Conservation (phyloP, 352 stramenopile genomes). For the Globisporangium lucens region DNA sequence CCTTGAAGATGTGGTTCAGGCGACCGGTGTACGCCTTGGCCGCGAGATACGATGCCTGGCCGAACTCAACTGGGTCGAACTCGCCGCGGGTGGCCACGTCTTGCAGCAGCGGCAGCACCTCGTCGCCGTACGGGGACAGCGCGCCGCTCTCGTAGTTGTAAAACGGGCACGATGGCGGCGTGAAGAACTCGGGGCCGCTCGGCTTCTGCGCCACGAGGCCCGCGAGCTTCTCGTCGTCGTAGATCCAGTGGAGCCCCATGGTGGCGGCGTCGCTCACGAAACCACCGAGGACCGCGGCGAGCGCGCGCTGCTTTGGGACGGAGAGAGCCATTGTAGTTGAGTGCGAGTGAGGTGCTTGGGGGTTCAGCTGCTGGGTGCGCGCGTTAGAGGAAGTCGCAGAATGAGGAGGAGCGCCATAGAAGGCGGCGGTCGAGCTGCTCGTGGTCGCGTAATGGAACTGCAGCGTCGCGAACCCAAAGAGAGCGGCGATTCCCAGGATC, state of each 20-base stretch:
- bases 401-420: background rate
- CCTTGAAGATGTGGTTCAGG: conserved; percentile 65
- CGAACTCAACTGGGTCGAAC: conserved; percentile 49
- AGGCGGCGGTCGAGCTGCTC: too few species aligned
- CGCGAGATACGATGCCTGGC: conserved; percentile 42
- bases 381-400: conserved; percentile 1
- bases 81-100: conserved; percentile 37
- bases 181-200: conserved; percentile 41
- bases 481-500: background rate
- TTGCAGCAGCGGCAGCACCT: conserved; percentile 59
- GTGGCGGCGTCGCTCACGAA: conserved; percentile 65
- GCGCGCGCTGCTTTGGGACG: conserved; percentile 37
- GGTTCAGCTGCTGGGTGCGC: conserved; percentile 1
- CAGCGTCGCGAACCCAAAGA: conserved; percentile 4
- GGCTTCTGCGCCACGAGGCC: conserved; percentile 13
- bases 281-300: conserved; percentile 42
- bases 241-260: conserved; percentile 80
- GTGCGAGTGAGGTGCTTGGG: background rate
- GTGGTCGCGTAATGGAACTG: background rate
- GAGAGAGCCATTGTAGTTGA: conserved; percentile 21
- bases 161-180: conserved; percentile 58
- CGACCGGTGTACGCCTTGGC: conserved; percentile 56
- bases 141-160: conserved; percentile 55
- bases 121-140: conserved; percentile 61
- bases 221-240: conserved; percentile 47